A percentile compares a stretch with the other conserved stretches of the same genome.
Conservation (phyloP, 2,329 filamentous ascomycete species). For the Penicillium oxalicum region DNA sequence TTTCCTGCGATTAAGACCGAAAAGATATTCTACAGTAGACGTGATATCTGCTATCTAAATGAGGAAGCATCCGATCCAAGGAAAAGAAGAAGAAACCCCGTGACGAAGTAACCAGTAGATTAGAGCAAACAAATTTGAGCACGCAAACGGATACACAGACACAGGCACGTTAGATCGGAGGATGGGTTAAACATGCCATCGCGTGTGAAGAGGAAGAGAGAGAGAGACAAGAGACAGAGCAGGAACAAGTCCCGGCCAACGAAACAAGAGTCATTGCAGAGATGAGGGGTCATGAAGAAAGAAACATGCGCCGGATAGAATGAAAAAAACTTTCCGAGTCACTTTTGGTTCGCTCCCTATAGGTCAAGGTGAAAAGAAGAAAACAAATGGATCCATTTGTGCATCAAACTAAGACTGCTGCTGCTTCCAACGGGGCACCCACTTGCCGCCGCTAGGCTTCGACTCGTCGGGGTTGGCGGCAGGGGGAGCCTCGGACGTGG, state of each 20-base stretch:
- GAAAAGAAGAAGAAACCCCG: conserved; percentile 3
- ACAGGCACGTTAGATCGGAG: conserved; percentile 4
- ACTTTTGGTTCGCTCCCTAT: conserved; percentile 21
- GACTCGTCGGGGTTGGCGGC: conserved; percentile 25
- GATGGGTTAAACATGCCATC: conserved; percentile 9
- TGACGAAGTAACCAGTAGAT: conserved; percentile 8
- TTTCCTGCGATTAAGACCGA: too few relatives aligned
- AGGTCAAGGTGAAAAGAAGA: conserved; percentile 15
- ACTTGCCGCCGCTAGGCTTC: conserved; percentile 26
- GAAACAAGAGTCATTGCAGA: conserved; percentile 23
- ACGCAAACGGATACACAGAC: conserved; percentile 11
- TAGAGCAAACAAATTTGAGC: conserved; percentile 9
- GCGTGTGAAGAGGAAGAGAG: not conserved
- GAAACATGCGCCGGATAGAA: conserved; percentile 21
- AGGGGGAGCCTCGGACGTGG: conserved; percentile 19
- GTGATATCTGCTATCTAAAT: too few relatives aligned
- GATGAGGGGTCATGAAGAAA: conserved; percentile 16
- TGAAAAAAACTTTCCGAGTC: conserved; percentile 18
- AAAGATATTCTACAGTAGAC: not conserved
- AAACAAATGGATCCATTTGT: conserved; percentile 13
- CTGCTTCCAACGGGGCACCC: conserved; percentile 36
- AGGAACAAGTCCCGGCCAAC: conserved; percentile 13
- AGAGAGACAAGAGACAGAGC: not conserved
- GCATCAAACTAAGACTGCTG: conserved; percentile 28
- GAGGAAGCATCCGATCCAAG: not conserved